phyloP scores from a whole-genome alignment of 2,329 filamentous ascomycete genomes.

The Trichoderma citrinoviride region DNA sequence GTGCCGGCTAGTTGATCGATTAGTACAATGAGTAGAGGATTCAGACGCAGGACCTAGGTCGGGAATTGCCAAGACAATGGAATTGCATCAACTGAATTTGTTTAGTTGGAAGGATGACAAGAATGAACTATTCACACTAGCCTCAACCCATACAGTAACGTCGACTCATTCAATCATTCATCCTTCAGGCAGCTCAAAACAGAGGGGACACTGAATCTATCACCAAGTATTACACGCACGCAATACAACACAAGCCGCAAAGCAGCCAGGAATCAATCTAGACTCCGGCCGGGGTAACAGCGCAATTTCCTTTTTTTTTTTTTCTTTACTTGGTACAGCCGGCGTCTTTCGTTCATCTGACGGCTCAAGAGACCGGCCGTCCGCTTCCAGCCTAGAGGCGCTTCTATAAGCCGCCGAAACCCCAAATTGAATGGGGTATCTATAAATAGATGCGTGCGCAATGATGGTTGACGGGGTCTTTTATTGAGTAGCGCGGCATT shows the following conservation, averaged over 20 bases:
- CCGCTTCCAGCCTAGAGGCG: not conserved
- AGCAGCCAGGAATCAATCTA: not conserved
- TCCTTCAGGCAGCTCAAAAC: not conserved
- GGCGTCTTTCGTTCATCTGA: not conserved
- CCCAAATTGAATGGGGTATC: not conserved
- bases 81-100: not conserved
- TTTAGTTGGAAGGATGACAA: not conserved
- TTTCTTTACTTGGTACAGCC: not conserved
- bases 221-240: no score
- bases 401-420: not conserved
- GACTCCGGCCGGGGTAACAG: not conserved
- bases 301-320: not conserved
- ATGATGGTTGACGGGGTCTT: not conserved
- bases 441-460: not conserved
- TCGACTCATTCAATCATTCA: not conserved
- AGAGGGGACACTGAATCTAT: not conserved
- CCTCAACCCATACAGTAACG: not conserved
- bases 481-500: no score
- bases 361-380: slow-evolving; percentile 2
- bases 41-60: not conserved
- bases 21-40: not conserved
- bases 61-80: not conserved
- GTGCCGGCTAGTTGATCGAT: no score
- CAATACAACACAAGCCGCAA: not conserved
- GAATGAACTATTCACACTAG: not conserved